These are phyloP conservation scores for Coemansia sp. DNA, from an alignment of 192 early-diverging fungal genomes.

Conservation along the genomic window DNA sequence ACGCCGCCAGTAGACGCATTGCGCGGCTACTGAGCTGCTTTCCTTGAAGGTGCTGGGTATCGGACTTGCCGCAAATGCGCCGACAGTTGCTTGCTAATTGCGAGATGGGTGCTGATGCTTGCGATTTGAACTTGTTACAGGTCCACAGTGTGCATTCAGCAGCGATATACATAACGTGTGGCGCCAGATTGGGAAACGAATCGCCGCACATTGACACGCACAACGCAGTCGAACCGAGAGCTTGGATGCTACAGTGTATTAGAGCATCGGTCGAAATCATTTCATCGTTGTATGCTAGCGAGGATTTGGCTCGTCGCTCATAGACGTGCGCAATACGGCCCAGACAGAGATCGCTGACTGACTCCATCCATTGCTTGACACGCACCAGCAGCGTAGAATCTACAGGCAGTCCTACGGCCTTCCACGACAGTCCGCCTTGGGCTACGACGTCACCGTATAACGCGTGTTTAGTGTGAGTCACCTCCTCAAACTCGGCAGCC, in stretches of 20 bases:
- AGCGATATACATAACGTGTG: constrained; percentile 42
- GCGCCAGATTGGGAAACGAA: constrained; percentile 25
- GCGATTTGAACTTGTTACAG: constrained; percentile 21
- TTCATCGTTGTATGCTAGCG: constrained; percentile 36
- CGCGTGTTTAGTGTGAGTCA: constrained; percentile 23
- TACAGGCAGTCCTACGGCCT: constrained; percentile 45
- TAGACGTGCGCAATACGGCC: constrained; percentile 29
- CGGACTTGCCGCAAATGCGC: background rate
- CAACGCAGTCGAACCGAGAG: constrained; percentile 29
- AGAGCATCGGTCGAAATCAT: constrained; percentile 32
- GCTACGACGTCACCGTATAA: constrained; percentile 39
- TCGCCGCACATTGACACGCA: constrained; percentile 38
- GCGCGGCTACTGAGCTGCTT: constrained; percentile 44
- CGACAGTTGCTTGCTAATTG: background rate
- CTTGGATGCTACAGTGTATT: constrained; percentile 32
- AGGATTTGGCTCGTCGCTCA: constrained; percentile 45
- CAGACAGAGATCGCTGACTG: constrained; percentile 35
- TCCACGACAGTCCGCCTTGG: constrained; percentile 48
- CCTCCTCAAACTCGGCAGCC: constrained; percentile 37
- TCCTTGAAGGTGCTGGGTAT: background rate
- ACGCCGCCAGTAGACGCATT: constrained; percentile 37
- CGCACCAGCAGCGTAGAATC: constrained; percentile 33
- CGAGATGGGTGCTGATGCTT: background rate
- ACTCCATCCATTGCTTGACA: constrained; percentile 38
- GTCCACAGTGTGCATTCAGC: constrained; percentile 41